Evolutionary conservation across 2,329 filamentous ascomycete species (phyloP).

Genomic region (Monosporascus sp.): DNA sequence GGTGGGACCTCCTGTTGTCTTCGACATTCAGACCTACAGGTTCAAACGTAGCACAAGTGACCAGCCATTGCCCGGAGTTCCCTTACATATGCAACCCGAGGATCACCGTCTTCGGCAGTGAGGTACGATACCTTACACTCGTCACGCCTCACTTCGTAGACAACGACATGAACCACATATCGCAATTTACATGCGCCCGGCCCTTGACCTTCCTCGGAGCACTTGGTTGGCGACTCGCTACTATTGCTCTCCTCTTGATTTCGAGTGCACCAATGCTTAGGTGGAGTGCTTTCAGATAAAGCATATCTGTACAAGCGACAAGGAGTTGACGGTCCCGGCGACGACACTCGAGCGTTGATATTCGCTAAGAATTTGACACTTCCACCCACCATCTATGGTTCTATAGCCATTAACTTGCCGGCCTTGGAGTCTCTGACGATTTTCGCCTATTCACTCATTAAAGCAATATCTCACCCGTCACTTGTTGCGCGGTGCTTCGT

Average conservation of each 20-base stretch:
- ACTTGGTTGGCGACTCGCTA: background rate
- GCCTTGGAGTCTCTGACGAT: background rate
- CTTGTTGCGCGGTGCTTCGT: background rate
- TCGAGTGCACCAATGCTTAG: background rate
- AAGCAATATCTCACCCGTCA: background rate
- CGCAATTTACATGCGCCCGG: background rate
- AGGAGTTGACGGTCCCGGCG: background rate
- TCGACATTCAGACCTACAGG: slow-evolving; percentile 17
- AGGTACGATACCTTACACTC: background rate
- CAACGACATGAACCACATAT: background rate
- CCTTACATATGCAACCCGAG: slow-evolving; percentile 15
- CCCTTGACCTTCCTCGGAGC: background rate
- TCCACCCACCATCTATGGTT: too few relatives aligned
- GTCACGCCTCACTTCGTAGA: background rate
- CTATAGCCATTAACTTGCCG: too few relatives aligned
- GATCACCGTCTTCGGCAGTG: slow-evolving; percentile 16
- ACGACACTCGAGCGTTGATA: background rate
- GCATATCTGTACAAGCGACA: background rate
- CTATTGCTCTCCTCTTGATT: background rate
- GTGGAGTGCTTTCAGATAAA: background rate
- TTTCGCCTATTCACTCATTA: background rate
- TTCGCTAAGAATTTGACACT: too few relatives aligned
- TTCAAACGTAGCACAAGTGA: slow-evolving; percentile 17
- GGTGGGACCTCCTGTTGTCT: slow-evolving; percentile 20
- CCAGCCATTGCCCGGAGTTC: slow-evolving; percentile 16